Evolutionary conservation across 2,329 filamentous ascomycete genomes (phyloP).

Genomic region (Fusarium sublunatum): DNA sequence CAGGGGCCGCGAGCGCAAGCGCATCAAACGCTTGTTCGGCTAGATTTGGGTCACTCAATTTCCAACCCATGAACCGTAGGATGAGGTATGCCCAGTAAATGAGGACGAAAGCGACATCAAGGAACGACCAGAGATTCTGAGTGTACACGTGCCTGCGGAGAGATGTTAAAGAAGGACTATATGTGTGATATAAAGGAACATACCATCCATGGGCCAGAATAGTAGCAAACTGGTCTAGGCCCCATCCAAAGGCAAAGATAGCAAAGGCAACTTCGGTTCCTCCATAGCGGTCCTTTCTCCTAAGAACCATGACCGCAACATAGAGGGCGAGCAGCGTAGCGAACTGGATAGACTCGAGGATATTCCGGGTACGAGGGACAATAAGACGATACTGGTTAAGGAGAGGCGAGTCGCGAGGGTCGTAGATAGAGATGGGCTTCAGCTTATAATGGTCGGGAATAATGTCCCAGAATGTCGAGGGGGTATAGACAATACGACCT

Average conservation of each 20-base stretch:
- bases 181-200: conserved; percentile 1
- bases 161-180: conserved; percentile 5
- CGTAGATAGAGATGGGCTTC: conserved; percentile 83
- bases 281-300: conserved; percentile 68
- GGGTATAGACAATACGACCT: conserved; percentile 83
- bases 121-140: conserved; percentile 88
- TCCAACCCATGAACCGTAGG: conserved; percentile 74
- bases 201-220: conserved; percentile 78
- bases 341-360: conserved; percentile 81
- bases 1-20: conserved; percentile 80
- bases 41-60: conserved; percentile 57
- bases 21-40: conserved; percentile 79
- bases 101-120: conserved; percentile 80
- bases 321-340: conserved; percentile 75
- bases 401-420: conserved; percentile 78
- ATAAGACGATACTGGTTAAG: conserved; percentile 88
- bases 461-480: conserved; percentile 83
- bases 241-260: conserved; percentile 82
- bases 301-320: conserved; percentile 75
- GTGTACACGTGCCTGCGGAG: conserved; percentile 78
- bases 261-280: conserved; percentile 73
- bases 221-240: conserved; percentile 80
- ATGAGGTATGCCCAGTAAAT: conserved; percentile 77
- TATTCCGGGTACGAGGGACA: conserved; percentile 80
- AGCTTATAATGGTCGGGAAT: conserved; percentile 88